Conservation (phyloP, 2,329 filamentous ascomycete genomes). For the Neospermospora avenae region DNA sequence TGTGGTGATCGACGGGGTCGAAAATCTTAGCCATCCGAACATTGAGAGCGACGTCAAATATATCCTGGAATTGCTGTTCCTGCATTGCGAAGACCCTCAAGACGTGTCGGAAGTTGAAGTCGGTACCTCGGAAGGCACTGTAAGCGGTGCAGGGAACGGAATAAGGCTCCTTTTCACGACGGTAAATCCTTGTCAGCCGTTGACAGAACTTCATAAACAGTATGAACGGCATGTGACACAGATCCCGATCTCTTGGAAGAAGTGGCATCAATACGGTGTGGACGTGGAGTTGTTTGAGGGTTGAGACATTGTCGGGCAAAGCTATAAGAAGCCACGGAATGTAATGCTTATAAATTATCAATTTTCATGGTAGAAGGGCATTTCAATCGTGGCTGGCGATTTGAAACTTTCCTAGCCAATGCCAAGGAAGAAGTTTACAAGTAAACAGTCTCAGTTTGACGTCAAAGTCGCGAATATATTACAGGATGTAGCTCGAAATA, state of each 20-base stretch:
- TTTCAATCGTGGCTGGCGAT: too few relatives aligned
- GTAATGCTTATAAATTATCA: neutral
- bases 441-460: too few relatives aligned
- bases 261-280: neutral
- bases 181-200: neutral
- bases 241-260: neutral
- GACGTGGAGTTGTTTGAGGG: neutral
- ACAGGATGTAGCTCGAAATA: too few relatives aligned
- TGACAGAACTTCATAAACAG: neutral
- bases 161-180: neutral
- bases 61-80: neutral
- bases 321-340: neutral
- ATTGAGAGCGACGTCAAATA: neutral
- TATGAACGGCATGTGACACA: neutral
- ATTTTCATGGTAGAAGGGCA: too few relatives aligned
- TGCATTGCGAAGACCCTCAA: neutral
- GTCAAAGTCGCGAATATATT: too few relatives aligned
- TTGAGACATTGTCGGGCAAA: neutral
- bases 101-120: neutral
- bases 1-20: neutral
- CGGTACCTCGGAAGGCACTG: neutral
- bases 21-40: neutral
- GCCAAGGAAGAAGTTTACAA: too few relatives aligned
- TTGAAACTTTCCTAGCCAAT: too few relatives aligned
- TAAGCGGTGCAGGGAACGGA: neutral